Conservation (phyloP, 1,139 yeast genomes). For the Scheffersomyces insectosa region DNA sequence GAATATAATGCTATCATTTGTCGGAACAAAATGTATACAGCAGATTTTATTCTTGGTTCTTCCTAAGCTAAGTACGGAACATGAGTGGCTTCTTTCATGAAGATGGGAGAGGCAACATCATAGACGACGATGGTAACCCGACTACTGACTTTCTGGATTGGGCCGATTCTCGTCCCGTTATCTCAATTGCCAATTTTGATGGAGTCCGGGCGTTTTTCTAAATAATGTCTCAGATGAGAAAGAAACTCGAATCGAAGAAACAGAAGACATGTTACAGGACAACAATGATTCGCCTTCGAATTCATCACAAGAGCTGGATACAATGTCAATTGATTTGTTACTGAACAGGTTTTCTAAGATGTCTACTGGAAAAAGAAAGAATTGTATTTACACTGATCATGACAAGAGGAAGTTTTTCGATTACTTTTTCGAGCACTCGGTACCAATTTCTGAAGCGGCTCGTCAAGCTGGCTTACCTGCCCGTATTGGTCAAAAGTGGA, state of each 20-base stretch:
- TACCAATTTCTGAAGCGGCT: background rate
- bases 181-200: background rate
- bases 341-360: background rate
- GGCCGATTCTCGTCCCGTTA: background rate
- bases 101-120: background rate
- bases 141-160: background rate
- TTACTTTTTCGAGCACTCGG: background rate
- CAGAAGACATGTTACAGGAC: background rate
- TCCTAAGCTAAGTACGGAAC: background rate
- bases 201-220: background rate
- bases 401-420: background rate
- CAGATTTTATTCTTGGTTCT: background rate
- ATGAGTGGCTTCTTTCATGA: background rate
- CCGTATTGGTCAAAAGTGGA: background rate
- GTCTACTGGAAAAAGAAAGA: background rate
- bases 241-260: background rate
- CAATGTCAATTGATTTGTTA: background rate
- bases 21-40: background rate
- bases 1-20: background rate
- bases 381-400: constrained; percentile 5
- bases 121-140: background rate
- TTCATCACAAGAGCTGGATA: background rate
- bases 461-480: background rate
- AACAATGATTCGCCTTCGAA: background rate
- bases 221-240: background rate